phyloP scores from a whole-genome alignment of 2,329 filamentous ascomycete species.

The Cytospora mali region DNA sequence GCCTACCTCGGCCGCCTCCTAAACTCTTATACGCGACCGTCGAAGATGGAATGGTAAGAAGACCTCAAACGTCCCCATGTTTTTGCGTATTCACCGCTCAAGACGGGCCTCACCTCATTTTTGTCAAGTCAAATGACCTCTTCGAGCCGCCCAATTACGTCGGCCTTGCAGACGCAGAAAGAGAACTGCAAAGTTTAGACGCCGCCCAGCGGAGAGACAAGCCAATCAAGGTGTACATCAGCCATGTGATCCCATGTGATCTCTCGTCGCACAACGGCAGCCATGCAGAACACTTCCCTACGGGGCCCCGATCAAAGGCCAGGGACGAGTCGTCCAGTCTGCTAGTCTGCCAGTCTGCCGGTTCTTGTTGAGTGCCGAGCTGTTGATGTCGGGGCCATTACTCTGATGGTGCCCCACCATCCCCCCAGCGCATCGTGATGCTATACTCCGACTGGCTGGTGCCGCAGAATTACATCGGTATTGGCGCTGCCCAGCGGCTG shows the following conservation, averaged over 20 bases:
- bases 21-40: not conserved
- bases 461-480: not conserved
- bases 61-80: not conserved
- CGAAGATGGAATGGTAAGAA: not conserved
- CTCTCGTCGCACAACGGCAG: conserved; percentile 3
- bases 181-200: conserved; percentile 18
- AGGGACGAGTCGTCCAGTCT: conserved; percentile 19
- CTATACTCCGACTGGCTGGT: conserved; percentile 17
- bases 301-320: conserved; percentile 3
- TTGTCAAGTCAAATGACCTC: not conserved
- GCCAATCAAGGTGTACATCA: conserved; percentile 22
- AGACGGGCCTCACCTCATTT: not conserved
- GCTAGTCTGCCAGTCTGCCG: not conserved
- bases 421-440: conserved; percentile 3
- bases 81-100: not conserved
- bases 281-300: conserved; percentile 14
- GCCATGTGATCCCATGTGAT: conserved; percentile 14
- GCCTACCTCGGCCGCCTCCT: not conserved
- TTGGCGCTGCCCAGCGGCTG: conserved; percentile 22
- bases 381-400: conserved; percentile 10
- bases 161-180: conserved; percentile 11
- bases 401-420: conserved; percentile 5
- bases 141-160: not conserved
- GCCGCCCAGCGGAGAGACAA: conserved; percentile 22
- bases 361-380: conserved; percentile 20